These are phyloP conservation scores for Cyclaneusma minus DNA, from an alignment of 2,329 filamentous ascomycete species.

Conservation along the genomic window DNA sequence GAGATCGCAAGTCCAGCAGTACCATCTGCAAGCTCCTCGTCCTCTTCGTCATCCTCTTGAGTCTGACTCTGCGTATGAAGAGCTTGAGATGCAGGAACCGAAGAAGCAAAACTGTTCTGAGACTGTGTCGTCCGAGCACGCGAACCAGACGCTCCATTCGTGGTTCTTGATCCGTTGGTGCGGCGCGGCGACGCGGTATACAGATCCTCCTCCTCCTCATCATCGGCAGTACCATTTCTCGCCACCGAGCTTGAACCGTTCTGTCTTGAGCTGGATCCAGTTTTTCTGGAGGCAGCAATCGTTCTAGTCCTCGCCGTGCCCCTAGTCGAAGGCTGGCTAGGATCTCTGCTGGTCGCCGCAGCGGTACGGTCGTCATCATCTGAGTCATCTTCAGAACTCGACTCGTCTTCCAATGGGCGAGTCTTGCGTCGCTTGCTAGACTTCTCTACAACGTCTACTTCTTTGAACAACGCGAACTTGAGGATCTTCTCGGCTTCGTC, in stretches of 20 bases:
- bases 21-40: conserved; percentile 12
- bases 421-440: conserved; percentile 71
- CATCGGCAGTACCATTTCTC: conserved; percentile 30
- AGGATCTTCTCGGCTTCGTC: conserved; percentile 77
- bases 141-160: conserved; percentile 4
- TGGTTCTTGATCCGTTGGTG: conserved; percentile 9
- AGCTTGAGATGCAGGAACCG: conserved; percentile 17
- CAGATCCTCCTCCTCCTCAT: conserved; percentile 24
- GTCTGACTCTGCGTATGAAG: conserved; percentile 10
- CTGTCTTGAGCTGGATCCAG: conserved; percentile 12
- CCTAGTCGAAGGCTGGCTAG: conserved; percentile 17
- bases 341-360: conserved; percentile 13
- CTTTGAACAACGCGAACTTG: conserved; percentile 92
- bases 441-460: conserved; percentile 67
- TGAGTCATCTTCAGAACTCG: conserved; percentile 44
- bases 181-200: conserved; percentile 18
- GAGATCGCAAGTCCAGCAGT: conserved; percentile 18
- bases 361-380: conserved; percentile 21
- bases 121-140: conserved; percentile 16
- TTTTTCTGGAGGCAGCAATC: conserved; percentile 14
- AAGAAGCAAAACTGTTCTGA: conserved; percentile 24
- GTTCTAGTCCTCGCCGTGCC: conserved; percentile 18
- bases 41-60: conserved; percentile 8
- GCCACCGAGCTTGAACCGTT: conserved; percentile 19
- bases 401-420: conserved; percentile 39